Conservation (phyloP, 106 monocot genomes). For the Apostasia shenzhenica region DNA sequence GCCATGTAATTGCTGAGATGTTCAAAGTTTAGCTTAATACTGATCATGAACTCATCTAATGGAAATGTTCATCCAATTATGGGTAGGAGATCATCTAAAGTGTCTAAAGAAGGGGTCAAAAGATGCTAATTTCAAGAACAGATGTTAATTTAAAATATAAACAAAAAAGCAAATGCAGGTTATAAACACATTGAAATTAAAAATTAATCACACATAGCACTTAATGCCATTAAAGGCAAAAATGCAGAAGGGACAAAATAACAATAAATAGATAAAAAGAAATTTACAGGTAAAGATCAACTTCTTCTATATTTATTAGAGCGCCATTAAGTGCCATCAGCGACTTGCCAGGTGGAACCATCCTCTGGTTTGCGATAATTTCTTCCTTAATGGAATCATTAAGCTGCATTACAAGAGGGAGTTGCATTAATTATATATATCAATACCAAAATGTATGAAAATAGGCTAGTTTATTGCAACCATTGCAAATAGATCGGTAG, state of each 20-base stretch:
- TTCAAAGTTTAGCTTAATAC: too few relatives aligned
- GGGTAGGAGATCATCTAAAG: too few relatives aligned
- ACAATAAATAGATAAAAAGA: background rate
- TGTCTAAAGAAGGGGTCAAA: too few relatives aligned
- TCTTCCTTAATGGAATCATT: slow-evolving; percentile 86
- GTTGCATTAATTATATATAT: background rate
- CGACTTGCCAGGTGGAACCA: slow-evolving; percentile 97
- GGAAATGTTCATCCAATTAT: too few relatives aligned
- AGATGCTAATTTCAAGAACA: too few relatives aligned
- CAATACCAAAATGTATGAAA: background rate
- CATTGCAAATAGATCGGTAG: background rate
- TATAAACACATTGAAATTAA: too few relatives aligned
- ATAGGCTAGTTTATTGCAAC: background rate
- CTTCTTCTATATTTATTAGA: slow-evolving; percentile 86
- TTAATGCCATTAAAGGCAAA: too few relatives aligned
- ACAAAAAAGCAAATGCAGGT: too few relatives aligned
- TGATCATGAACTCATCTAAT: too few relatives aligned
- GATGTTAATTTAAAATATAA: too few relatives aligned
- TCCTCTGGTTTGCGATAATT: slow-evolving; percentile 90
- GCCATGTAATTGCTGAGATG: too few relatives aligned
- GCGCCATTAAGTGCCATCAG: slow-evolving; percentile 97
- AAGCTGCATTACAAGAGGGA: slow-evolving; percentile 35
- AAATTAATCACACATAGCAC: too few relatives aligned
- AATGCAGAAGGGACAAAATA: background rate
- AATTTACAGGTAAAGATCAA: slow-evolving; percentile 90